A percentile compares a stretch with the other conserved stretches of the same genome.
phyloP scores from a whole-genome alignment of 192 early-diverging fungal genomes.

The Haplosporangium gracile region DNA sequence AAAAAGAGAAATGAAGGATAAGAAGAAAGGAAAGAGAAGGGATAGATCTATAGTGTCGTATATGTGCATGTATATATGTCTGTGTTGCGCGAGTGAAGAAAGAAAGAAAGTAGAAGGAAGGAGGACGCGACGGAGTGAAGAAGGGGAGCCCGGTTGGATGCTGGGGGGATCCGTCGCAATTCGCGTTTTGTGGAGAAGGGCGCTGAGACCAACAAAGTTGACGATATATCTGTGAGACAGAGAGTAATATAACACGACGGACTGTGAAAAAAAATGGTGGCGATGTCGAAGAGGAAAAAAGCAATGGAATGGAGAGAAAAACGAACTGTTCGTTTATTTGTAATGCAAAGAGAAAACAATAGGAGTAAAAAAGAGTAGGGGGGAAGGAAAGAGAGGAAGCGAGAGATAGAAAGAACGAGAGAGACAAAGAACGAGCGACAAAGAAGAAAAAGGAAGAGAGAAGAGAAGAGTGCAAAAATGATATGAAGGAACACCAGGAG shows the following conservation, averaged over 20 bases:
- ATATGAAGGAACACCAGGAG: conserved; percentile 1
- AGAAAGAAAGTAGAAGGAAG: background rate
- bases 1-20: too few species aligned
- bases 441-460: background rate
- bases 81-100: background rate
- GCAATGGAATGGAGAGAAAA: background rate
- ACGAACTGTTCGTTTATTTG: background rate
- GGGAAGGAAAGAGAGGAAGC: background rate
- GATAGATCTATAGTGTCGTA: background rate
- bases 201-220: background rate
- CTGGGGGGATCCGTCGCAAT: background rate
- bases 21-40: too few species aligned
- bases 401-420: background rate
- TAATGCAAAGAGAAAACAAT: background rate
- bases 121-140: background rate
- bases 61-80: background rate
- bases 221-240: background rate
- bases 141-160: background rate
- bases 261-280: conserved; percentile 13
- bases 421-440: background rate
- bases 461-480: background rate
- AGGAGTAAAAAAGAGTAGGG: background rate
- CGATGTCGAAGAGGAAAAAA: background rate
- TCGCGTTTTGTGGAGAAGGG: background rate
- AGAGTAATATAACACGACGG: background rate